phyloP scores from a whole-genome alignment of 768 basidiomycete species.

The Suillus subluteus region DNA sequence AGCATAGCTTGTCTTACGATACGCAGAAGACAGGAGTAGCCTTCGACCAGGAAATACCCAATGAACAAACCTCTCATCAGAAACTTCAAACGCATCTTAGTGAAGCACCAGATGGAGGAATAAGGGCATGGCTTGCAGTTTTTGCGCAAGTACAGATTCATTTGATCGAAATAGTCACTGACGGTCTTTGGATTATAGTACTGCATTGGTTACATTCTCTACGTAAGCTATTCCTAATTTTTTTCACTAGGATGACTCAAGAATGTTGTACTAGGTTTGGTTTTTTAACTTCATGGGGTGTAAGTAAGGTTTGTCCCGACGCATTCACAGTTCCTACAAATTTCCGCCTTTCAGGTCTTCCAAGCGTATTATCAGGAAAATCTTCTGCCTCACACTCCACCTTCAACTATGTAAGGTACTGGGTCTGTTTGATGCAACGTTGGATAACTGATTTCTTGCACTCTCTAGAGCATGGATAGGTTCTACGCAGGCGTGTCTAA shows the following conservation, averaged over 20 bases:
- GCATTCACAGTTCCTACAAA: neutral
- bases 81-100: conserved; percentile 23
- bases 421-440: neutral
- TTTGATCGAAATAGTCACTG: conserved; percentile 13
- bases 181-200: conserved; percentile 42
- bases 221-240: neutral
- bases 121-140: conserved; percentile 35
- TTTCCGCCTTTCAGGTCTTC: conserved; percentile 51
- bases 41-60: neutral
- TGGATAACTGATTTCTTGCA: neutral
- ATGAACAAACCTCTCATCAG: neutral
- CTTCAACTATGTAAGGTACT: conserved; percentile 62
- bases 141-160: conserved; percentile 24
- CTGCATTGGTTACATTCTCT: conserved; percentile 24
- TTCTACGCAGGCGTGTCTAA: conserved; percentile 60
- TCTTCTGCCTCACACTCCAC: conserved; percentile 49
- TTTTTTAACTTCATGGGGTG: conserved; percentile 76
- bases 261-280: conserved; percentile 51
- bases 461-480: conserved; percentile 74
- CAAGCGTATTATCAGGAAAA: conserved; percentile 71
- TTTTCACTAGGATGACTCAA: neutral
- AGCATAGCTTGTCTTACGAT: neutral
- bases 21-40: neutral
- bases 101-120: conserved; percentile 32
- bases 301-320: conserved; percentile 35